These are phyloP conservation scores for Diphasiastrum complanatum DNA, from an alignment of 83 land plant species.

Conservation along the genomic window DNA sequence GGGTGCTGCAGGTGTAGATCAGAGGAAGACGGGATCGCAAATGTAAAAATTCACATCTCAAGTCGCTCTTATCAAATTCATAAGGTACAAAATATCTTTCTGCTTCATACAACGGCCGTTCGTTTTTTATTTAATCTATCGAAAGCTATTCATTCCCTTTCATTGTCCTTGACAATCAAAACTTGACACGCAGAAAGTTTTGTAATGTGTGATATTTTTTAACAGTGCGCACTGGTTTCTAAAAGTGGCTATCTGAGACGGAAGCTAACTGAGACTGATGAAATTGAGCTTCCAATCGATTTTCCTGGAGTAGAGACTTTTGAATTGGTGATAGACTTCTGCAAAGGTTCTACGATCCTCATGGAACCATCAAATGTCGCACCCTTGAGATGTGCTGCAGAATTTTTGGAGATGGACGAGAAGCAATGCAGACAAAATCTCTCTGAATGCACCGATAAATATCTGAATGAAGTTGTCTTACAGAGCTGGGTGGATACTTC, in stretches of 20 bases:
- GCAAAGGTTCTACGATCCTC: conserved; percentile 20
- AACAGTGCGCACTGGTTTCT: conserved; percentile 18
- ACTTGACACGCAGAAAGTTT: no score
- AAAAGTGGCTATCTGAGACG: conserved; percentile 13
- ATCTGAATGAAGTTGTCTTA: conserved; percentile 63
- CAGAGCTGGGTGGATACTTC: conserved; percentile 76
- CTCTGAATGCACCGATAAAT: conserved; percentile 53
- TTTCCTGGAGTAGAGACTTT: conserved; percentile 7
- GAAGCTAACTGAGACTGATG: conserved; percentile 1
- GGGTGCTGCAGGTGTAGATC: no score
- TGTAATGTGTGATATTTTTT: no score
- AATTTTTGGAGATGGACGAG: conserved; percentile 15
- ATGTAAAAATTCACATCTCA: no score
- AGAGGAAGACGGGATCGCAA: no score
- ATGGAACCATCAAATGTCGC: conserved; percentile 17
- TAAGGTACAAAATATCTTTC: no score
- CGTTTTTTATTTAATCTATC: no score
- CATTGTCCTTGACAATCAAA: no score
- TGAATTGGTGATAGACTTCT: conserved; percentile 12
- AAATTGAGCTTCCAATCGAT: conserved; percentile 3
- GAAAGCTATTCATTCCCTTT: no score
- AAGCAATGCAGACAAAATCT: conserved; percentile 35
- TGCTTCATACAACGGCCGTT: no score
- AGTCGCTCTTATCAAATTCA: no score
- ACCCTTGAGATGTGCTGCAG: conserved; percentile 2